phyloP scores from a whole-genome alignment of 352 stramenopile genomes.

The Pythium utonaiense region DNA sequence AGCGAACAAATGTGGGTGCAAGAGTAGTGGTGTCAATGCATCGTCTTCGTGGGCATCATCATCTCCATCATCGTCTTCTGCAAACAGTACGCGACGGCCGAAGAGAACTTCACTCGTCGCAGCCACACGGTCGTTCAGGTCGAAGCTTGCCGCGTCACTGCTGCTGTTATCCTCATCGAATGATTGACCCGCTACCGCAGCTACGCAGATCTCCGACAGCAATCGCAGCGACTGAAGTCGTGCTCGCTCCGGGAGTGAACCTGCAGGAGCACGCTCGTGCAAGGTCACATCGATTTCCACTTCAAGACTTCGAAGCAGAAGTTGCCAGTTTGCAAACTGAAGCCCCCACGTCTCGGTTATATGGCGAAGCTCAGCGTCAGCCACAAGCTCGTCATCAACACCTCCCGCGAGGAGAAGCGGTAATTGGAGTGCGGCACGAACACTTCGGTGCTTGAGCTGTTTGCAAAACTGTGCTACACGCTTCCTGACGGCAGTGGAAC shows the following conservation, averaged over 20 bases:
- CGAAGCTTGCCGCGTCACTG: conserved; percentile 11
- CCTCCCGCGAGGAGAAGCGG: conserved; percentile 45
- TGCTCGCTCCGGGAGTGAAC: conserved; percentile 29
- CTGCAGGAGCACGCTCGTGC: conserved; percentile 28
- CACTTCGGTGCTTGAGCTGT: conserved; percentile 43
- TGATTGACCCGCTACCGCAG: conserved; percentile 16
- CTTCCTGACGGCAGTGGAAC: conserved; percentile 26
- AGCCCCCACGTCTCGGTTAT: conserved; percentile 36
- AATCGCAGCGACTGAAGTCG: conserved; percentile 60
- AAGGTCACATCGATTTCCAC: conserved; percentile 54
- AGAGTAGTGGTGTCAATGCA: conserved; percentile 36
- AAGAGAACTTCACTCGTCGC: conserved; percentile 64
- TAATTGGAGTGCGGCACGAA: conserved; percentile 43
- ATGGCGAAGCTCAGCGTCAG: conserved; percentile 54
- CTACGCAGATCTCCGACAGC: conserved; percentile 40
- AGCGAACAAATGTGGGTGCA: conserved; percentile 44
- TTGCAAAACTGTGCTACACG: conserved; percentile 53
- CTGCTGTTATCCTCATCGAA: neutral
- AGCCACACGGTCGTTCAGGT: conserved; percentile 46
- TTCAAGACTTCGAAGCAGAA: conserved; percentile 56
- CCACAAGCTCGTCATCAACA: conserved; percentile 37
- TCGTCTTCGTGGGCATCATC: conserved; percentile 4
- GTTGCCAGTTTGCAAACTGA: conserved; percentile 46
- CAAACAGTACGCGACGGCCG: conserved; percentile 66
- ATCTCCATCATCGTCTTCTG: conserved; percentile 42